Base-by-base conservation (phyloP, 345 rosid genomes). In the Streptanthus diversifolius region DNA sequence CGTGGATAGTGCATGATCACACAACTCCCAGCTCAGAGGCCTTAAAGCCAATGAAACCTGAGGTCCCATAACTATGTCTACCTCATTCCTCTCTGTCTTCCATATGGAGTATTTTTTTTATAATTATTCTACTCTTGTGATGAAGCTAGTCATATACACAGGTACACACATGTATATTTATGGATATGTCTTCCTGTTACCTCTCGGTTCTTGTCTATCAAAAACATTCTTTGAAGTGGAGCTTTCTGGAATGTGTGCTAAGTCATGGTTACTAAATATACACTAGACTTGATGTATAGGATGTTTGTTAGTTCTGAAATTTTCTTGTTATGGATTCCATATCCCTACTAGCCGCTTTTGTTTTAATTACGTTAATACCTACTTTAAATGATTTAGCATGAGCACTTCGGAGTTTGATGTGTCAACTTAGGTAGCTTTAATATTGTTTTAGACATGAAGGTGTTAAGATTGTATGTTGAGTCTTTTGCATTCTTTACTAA, bases 1-100 rank as follows among this genome's bases (percentile, higher is more conserved):
- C 79, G 3, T 76, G 79, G 79, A 76, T 76, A 14, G 43, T 76
- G 65, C 66, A 62, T 30, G 75, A 19, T 35, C 66, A n/a, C n/a
- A 63, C 53, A 54, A n/a, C 40, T 27, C 75, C 58, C 48, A 52
- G 10, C 40, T 75, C 74, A 8, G 74, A 75, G 63, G 8, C 48
- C 44, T 54, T 37, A 33, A 63, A 27, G 59, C 29, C 66, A 14
- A 14, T 1, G 29, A 22, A 40, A 55, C 5, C 69, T 27, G 65
- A 77, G 77, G 68, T 65, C 25, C 6, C 37, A 25, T 39, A 58
- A 30, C 72, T 66, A 14, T 29, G 53, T 36, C 76, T 51, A 58
- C 32, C 39, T 43, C 15, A 39, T 63, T 57, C 41, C 21, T 60
- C 19, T 41, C 19, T 63, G 51, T 72, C 17, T 52, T 53, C 41